Evolutionary conservation across 2,329 filamentous ascomycete species (phyloP), one percentile per base, ranked within the genome.

Genomic region (Aspergillus sp.): DNA sequence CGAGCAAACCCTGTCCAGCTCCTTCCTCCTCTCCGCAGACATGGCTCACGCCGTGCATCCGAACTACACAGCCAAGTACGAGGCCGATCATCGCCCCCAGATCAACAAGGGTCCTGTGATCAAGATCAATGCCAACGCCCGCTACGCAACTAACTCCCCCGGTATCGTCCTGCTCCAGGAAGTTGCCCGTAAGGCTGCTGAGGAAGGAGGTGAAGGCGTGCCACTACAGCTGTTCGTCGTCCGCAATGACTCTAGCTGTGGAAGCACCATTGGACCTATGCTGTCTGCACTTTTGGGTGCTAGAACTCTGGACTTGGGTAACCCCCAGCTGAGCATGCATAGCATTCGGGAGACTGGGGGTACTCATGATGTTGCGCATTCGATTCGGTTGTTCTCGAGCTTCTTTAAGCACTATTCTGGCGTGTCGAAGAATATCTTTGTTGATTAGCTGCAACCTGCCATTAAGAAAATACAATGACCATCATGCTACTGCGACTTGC

Each of bases 241-340:
- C 42, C 82, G 90, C 63, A 98, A 98, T 69, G 93, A 98, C 67
- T 93, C 86, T 3, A 83, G 86, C 45, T 98, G 93, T 68, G 93
- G 93, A 48, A 91, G 88, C 73, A 98, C 93, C 32, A 98, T 98
- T 62, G 93, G 93, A 0, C 93, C 93, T n/a, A 96, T 96, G 84
- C 76, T 97, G 41, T 87, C 86, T 46, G 90, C 91, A 20, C 85
- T 85, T 50, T 74, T 97, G 59, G 93, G 93, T 48, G 83, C 89
- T 47, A 79, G 93, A 53, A 97, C 93, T 1, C 76, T 98, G 41
- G 93, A 98, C 71, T 72, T 97, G 48, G 91, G 91, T 7, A 97
- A 96, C 71, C 85, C 91, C 23, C 91, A 97, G 74, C 75, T 96
- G 54, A 90, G 86, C 65, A 97, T 97, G 93, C 91, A 97, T 72